phyloP scores from a whole-genome alignment of 164 flowering plant genomes.

The Pachysandra terminalis region DNA sequence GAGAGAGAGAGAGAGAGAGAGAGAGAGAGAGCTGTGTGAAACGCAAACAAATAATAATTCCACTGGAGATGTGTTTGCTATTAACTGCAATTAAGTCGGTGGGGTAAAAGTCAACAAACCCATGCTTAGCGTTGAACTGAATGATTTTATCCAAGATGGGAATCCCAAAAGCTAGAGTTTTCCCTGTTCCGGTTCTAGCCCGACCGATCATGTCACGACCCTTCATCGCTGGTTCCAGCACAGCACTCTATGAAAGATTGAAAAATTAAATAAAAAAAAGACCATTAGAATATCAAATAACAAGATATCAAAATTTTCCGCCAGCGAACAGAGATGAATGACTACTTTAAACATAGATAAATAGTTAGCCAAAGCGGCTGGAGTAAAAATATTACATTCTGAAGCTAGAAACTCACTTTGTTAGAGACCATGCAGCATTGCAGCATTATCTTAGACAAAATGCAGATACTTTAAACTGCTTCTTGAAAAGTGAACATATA shows the following conservation, averaged over 20 bases:
- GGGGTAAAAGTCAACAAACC: slow-evolving; percentile 41
- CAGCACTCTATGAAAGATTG: slow-evolving; percentile 63
- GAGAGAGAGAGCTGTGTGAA: too few species aligned
- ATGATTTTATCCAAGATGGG: slow-evolving; percentile 88
- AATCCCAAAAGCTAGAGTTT: slow-evolving; percentile 95
- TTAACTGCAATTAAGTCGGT: background rate
- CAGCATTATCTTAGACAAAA: too few species aligned
- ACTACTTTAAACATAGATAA: background rate
- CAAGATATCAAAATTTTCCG: background rate
- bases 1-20: too few species aligned
- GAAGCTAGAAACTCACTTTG: too few species aligned
- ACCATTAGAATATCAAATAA: background rate
- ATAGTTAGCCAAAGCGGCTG: too few species aligned
- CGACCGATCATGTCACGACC: slow-evolving; percentile 97
- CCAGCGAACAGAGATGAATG: background rate
- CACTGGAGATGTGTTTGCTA: background rate
- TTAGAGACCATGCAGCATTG: too few species aligned
- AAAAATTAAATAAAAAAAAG: background rate
- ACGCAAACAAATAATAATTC: background rate
- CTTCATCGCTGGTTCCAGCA: slow-evolving; percentile 93
- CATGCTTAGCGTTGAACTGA: slow-evolving; percentile 64
- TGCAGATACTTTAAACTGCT: too few species aligned
- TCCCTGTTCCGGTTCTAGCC: slow-evolving; percentile 94
- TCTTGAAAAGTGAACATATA: too few species aligned
- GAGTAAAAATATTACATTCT: too few species aligned